These are phyloP conservation scores for Candida vartiovaarae DNA, from an alignment of 805 yeast species.

Conservation along the genomic window DNA sequence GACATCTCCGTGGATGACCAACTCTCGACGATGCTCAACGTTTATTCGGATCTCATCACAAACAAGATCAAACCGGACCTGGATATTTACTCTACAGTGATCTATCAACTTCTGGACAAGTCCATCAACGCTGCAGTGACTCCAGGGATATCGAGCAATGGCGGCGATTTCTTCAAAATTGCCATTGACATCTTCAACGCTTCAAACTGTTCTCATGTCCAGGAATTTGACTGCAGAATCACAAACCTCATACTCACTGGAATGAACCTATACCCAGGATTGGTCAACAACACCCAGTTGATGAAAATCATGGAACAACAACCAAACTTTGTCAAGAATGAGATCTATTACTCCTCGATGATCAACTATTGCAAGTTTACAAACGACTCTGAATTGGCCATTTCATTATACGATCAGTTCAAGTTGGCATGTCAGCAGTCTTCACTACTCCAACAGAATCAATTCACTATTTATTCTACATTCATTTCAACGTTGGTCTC, in stretches of 20 bases:
- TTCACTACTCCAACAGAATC: conserved; percentile 26
- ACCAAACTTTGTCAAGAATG: conserved; percentile 20
- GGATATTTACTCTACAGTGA: conserved; percentile 45
- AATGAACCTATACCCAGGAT: conserved; percentile 33
- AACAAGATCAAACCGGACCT: conserved; percentile 48
- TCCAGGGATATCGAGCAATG: conserved; percentile 31
- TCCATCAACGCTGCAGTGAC: conserved; percentile 33
- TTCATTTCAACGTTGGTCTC: conserved; percentile 46
- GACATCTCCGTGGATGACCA: conserved; percentile 50
- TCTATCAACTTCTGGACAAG: conserved; percentile 45
- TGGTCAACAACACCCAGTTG: conserved; percentile 27
- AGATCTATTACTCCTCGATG: conserved; percentile 33
- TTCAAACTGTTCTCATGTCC: conserved; percentile 32
- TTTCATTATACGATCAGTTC: conserved; percentile 33
- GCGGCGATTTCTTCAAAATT: conserved; percentile 41
- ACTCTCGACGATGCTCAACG: conserved; percentile 54
- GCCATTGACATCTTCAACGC: conserved; percentile 41
- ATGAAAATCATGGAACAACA: conserved; percentile 25
- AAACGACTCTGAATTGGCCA: conserved; percentile 32
- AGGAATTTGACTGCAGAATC: conserved; percentile 37
- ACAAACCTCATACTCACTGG: conserved; percentile 41
- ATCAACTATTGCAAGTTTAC: conserved; percentile 32
- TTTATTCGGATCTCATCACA: conserved; percentile 59
- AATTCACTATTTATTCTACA: conserved; percentile 43
- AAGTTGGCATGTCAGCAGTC: conserved; percentile 15